phyloP scores from a whole-genome alignment of 805 yeast genomes.

The Lachancea sp. region DNA sequence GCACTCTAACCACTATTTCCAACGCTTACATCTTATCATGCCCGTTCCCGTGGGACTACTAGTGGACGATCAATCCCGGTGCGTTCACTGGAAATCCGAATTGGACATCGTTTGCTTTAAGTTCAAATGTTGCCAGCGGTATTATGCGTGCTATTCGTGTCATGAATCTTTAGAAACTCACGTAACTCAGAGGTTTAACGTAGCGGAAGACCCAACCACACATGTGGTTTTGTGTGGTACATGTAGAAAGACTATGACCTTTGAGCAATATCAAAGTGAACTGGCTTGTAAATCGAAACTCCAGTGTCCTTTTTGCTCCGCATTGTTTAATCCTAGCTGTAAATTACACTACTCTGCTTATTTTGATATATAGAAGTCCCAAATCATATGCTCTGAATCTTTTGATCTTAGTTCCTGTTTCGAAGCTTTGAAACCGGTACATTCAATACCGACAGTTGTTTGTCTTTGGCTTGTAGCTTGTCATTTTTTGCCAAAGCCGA shows the following conservation, averaged over 20 bases:
- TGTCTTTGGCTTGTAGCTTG: conserved; percentile 7
- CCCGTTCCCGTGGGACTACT: conserved; percentile 16
- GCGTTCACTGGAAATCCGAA: conserved; percentile 31
- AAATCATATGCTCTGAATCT: neutral
- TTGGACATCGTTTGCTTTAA: conserved; percentile 30
- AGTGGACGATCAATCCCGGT: conserved; percentile 27
- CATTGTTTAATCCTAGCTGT: conserved; percentile 31
- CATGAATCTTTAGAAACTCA: conserved; percentile 23
- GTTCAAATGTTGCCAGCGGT: conserved; percentile 29
- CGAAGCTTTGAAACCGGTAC: conserved; percentile 29
- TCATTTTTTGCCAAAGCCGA: neutral
- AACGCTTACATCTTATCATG: too few relatives aligned
- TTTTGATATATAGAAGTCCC: conserved; percentile 13
- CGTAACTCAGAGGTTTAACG: conserved; percentile 12
- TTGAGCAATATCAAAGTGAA: conserved; percentile 17
- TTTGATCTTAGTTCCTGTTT: conserved; percentile 5
- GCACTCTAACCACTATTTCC: too few relatives aligned
- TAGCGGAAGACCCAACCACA: conserved; percentile 5
- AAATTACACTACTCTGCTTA: conserved; percentile 29
- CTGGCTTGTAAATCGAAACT: neutral
- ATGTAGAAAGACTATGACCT: conserved; percentile 26
- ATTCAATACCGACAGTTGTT: conserved; percentile 23
- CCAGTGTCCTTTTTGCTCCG: conserved; percentile 21
- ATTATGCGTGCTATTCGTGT: conserved; percentile 30
- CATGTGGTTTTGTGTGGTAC: conserved; percentile 27